Evolutionary conservation across 129 eudicot species (phyloP).

Genomic region (Chrysanthemum seticuspe): DNA sequence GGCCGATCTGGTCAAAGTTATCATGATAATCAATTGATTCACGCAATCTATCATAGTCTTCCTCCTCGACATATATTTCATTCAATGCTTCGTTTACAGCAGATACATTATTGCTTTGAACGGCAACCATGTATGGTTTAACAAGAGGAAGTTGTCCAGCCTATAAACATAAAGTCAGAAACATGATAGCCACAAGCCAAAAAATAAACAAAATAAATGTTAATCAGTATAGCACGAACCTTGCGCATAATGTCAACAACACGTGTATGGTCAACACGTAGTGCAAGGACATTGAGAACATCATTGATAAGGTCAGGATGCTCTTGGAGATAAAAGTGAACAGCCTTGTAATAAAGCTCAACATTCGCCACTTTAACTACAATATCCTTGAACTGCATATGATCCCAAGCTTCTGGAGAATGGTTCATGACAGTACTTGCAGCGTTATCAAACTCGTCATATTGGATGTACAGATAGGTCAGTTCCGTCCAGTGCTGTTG

Average conservation of each 20-base stretch:
- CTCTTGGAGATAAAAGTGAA: constrained; percentile 92
- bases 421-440: constrained; percentile 97
- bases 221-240: constrained; percentile 40
- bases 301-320: constrained; percentile 97
- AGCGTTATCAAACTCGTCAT: constrained; percentile 97
- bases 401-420: constrained; percentile 99
- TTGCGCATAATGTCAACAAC: constrained; percentile 98
- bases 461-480: constrained; percentile 78
- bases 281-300: constrained; percentile 90
- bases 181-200: neutral
- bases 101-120: constrained; percentile 93
- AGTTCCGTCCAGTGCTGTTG: constrained; percentile 99
- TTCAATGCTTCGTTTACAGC: constrained; percentile 95
- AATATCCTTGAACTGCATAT: constrained; percentile 97
- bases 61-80: constrained; percentile 95
- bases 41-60: constrained; percentile 93
- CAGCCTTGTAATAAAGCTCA: constrained; percentile 92
- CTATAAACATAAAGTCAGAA: constrained; percentile 39
- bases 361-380: constrained; percentile 92
- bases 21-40: constrained; percentile 96
- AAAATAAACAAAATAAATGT: neutral
- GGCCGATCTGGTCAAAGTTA: constrained; percentile 95
- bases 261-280: constrained; percentile 95
- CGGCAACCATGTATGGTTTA: constrained; percentile 98
- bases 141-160: constrained; percentile 89